Percentiles rank a stretch among this genome's conserved stretches.
These are phyloP conservation scores for Lepidium campestre DNA, from an alignment of 441 rosid genomes.

Conservation along the genomic window DNA sequence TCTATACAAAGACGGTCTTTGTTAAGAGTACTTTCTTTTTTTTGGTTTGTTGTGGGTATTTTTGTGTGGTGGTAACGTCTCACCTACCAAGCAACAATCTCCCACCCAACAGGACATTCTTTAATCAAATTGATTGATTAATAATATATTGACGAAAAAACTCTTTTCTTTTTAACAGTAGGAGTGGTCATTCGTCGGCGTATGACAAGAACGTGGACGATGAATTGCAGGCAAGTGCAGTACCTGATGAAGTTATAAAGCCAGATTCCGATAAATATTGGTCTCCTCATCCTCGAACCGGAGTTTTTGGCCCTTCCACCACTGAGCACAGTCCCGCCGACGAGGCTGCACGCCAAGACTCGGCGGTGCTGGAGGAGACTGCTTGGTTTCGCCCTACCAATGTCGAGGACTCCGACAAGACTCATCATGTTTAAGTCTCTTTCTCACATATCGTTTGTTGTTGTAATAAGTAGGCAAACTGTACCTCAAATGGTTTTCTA, in stretches of 20 bases:
- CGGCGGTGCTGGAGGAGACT: slow-evolving; percentile 59
- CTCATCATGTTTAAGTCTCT: slow-evolving; percentile 30
- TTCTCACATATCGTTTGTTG: not conserved
- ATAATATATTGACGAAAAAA: no score
- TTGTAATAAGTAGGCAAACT: slow-evolving; percentile 19
- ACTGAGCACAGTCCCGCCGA: slow-evolving; percentile 26
- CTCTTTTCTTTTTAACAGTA: not conserved
- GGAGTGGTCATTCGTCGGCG: slow-evolving; percentile 45
- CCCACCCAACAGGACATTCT: slow-evolving; percentile 17
- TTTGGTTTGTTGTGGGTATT: not conserved
- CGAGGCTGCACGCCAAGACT: slow-evolving; percentile 14
- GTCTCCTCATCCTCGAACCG: slow-evolving; percentile 85
- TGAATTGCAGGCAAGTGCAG: slow-evolving; percentile 39
- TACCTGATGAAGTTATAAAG: slow-evolving; percentile 64
- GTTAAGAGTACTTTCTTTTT: not conserved
- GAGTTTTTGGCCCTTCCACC: slow-evolving; percentile 71
- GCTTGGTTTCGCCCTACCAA: slow-evolving; percentile 92
- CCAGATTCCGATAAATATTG: slow-evolving; percentile 70
- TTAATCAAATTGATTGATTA: no score
- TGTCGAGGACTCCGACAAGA: slow-evolving; percentile 80
- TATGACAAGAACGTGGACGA: slow-evolving; percentile 87
- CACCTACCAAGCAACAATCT: slow-evolving; percentile 10
- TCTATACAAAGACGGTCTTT: not conserved
- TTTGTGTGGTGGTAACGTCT: slow-evolving; percentile 6
- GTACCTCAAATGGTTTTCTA: not conserved